These are phyloP conservation scores for Pseudohalonectria lignicola DNA, from an alignment of 2,329 filamentous ascomycete genomes.

Conservation along the genomic window DNA sequence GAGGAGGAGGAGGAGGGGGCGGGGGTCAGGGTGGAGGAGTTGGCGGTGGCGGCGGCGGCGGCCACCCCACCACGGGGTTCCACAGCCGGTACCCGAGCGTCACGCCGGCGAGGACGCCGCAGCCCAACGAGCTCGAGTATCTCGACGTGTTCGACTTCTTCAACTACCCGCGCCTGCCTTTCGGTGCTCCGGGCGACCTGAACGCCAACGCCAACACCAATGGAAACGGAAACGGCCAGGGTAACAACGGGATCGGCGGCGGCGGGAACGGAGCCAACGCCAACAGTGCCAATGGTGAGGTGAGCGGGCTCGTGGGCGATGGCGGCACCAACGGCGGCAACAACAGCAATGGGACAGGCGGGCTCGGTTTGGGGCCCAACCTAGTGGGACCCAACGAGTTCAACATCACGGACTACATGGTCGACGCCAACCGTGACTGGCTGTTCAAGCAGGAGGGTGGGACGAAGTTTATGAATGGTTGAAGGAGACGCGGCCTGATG, in stretches of 20 bases:
- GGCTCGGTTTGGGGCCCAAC: conserved; percentile 6
- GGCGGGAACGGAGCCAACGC: too few relatives aligned
- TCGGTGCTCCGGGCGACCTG: conserved; percentile 21
- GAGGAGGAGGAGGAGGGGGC: conserved; percentile 4
- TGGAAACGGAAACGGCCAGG: conserved; percentile 5
- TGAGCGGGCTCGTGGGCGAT: conserved; percentile 3
- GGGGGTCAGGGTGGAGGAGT: conserved; percentile 3
- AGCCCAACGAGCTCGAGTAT: conserved; percentile 77
- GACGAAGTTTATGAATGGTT: conserved; percentile 13
- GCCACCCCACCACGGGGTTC: conserved; percentile 11
- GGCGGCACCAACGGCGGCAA: conserved; percentile 12
- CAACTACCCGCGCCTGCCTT: conserved; percentile 68
- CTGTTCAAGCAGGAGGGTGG: conserved; percentile 45
- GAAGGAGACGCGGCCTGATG: too few relatives aligned
- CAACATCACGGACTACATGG: conserved; percentile 70
- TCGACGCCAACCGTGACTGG: conserved; percentile 65
- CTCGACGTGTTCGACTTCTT: conserved; percentile 92
- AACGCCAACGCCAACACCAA: conserved; percentile 4
- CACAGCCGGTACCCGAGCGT: conserved; percentile 36
- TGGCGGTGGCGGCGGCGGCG: conserved; percentile 5
- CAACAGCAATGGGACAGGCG: conserved; percentile 6
- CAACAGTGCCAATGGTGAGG: not conserved
- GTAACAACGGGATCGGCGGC: not conserved
- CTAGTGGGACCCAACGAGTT: conserved; percentile 48
- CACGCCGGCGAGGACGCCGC: conserved; percentile 57